A percentile compares a stretch with the other conserved stretches of the same genome.
These are phyloP conservation scores for Coprinopsis sp. DNA, from an alignment of 768 basidiomycete genomes.

Conservation along the genomic window DNA sequence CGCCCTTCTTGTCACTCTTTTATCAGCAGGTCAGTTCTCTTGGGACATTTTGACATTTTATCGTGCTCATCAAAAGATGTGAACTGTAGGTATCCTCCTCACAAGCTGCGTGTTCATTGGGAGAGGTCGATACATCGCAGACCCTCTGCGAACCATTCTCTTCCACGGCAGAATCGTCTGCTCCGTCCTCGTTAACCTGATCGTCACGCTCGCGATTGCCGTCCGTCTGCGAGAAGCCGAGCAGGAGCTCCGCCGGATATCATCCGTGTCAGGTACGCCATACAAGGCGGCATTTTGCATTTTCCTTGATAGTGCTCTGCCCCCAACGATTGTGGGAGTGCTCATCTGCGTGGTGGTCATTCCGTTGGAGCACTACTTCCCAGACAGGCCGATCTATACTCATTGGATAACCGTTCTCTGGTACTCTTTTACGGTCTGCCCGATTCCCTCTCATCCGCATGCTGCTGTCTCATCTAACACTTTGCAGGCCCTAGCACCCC, in stretches of 20 bases:
- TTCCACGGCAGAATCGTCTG: not conserved
- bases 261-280: not conserved
- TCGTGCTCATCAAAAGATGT: not conserved
- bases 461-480: not conserved
- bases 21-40: not conserved
- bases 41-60: not conserved
- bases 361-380: not conserved
- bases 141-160: not conserved
- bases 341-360: not conserved
- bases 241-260: not conserved
- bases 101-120: not conserved
- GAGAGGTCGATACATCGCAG: not conserved
- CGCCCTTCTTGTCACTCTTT: not conserved
- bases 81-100: not conserved
- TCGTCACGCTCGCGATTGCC: not conserved
- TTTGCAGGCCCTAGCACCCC: not conserved
- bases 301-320: not conserved
- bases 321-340: not conserved
- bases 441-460: not conserved
- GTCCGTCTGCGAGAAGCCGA: not conserved
- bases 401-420: not conserved
- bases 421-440: not conserved
- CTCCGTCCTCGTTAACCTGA: not conserved
- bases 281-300: not conserved
- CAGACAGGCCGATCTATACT: not conserved